phyloP scores from a whole-genome alignment of 352 stramenopile genomes.

The Peronospora tabacina region DNA sequence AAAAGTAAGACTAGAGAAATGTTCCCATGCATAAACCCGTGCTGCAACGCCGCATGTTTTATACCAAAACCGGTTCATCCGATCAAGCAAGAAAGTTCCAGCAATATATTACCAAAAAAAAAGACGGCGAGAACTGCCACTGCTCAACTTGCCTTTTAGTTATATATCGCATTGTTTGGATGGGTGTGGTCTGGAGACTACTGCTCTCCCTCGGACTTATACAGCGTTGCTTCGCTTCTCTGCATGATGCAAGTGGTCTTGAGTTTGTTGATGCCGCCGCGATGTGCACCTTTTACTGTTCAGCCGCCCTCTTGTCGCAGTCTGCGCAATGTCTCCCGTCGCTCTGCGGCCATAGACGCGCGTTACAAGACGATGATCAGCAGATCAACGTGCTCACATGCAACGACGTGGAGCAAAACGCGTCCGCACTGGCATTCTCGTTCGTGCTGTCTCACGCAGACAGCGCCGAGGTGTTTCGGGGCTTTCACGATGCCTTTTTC shows the following conservation, averaged over 20 bases:
- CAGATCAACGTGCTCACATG: slow-evolving; percentile 38
- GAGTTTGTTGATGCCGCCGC: slow-evolving; percentile 35
- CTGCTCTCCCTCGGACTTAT: slow-evolving; percentile 12
- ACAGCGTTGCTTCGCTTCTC: slow-evolving; percentile 3
- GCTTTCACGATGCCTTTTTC: slow-evolving; percentile 60
- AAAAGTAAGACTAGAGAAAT: too few relatives aligned
- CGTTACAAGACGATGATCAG: slow-evolving; percentile 9
- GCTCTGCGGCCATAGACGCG: slow-evolving; percentile 12
- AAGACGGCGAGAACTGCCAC: too few relatives aligned
- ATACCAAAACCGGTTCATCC: too few relatives aligned
- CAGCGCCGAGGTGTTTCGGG: slow-evolving; percentile 35
- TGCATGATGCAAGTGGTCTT: slow-evolving; percentile 40
- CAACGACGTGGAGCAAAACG: slow-evolving; percentile 25
- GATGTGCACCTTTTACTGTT: slow-evolving; percentile 59
- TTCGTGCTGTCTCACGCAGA: slow-evolving; percentile 36
- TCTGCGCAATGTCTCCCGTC: slow-evolving; percentile 17
- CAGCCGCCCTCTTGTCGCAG: slow-evolving; percentile 16
- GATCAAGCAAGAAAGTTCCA: too few relatives aligned
- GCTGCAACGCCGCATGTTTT: too few relatives aligned
- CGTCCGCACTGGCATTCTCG: slow-evolving; percentile 24
- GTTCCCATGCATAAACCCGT: too few relatives aligned
- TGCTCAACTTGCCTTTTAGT: neutral
- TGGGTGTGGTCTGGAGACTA: neutral
- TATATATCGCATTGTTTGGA: neutral
- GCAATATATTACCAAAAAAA: too few relatives aligned